These are phyloP conservation scores for Abrus precatorius DNA, from an alignment of 306 rosid species.

Conservation along the genomic window DNA sequence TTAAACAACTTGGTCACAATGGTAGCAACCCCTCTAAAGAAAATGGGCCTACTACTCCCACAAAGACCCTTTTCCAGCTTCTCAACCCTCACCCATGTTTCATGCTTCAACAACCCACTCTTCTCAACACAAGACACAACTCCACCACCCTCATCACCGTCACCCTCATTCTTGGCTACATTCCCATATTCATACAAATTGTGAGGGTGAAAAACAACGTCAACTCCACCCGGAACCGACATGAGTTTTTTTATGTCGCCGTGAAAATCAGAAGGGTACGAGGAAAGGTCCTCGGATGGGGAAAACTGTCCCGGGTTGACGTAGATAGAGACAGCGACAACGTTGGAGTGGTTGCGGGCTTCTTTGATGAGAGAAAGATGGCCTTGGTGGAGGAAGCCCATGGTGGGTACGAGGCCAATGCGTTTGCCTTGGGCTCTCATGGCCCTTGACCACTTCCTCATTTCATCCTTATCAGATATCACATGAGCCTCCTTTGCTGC, in stretches of 20 bases:
- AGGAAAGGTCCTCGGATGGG: constrained; percentile 84
- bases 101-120: constrained; percentile 66
- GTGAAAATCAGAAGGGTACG: constrained; percentile 84
- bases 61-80: constrained; percentile 83
- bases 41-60: constrained; percentile 84
- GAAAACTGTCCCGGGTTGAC: constrained; percentile 92
- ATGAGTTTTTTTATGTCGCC: constrained; percentile 74
- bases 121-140: constrained; percentile 72
- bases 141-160: background rate
- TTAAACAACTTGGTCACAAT: constrained; percentile 86
- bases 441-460: constrained; percentile 86
- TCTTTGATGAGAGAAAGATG: constrained; percentile 74
- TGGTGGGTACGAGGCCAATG: constrained; percentile 82
- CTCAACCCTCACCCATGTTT: constrained; percentile 87
- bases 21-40: constrained; percentile 94
- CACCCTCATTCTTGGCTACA: constrained; percentile 11
- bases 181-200: constrained; percentile 67
- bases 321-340: constrained; percentile 80
- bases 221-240: constrained; percentile 72
- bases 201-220: constrained; percentile 75
- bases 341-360: constrained; percentile 62
- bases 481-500: constrained; percentile 58
- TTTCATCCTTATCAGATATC: constrained; percentile 64
- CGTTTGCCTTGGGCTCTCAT: constrained; percentile 75
- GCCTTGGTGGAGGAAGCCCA: constrained; percentile 91